These are phyloP conservation scores for Candida hispaniensis DNA, from an alignment of 805 yeast species.

Conservation along the genomic window DNA sequence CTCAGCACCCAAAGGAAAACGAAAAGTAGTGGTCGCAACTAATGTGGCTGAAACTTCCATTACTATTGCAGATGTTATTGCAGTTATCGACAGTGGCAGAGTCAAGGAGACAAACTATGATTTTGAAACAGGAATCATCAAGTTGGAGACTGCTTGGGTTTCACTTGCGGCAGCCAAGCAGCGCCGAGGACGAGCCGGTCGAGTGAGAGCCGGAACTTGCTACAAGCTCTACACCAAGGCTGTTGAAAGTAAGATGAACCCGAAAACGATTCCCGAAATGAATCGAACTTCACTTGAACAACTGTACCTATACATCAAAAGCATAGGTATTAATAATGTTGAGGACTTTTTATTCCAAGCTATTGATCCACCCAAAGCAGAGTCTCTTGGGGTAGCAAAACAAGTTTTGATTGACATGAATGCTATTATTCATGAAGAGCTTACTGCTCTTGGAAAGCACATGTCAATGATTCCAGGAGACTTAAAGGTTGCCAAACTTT, in stretches of 20 bases:
- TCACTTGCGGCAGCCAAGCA: slow-evolving; percentile 84
- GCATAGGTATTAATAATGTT: slow-evolving; percentile 77
- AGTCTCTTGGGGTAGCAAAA: slow-evolving; percentile 42
- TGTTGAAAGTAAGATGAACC: slow-evolving; percentile 45
- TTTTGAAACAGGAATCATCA: slow-evolving; percentile 53
- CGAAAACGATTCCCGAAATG: slow-evolving; percentile 82
- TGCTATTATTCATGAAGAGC: slow-evolving; percentile 42
- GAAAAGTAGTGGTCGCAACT: slow-evolving; percentile 82
- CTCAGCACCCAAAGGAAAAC: slow-evolving; percentile 38
- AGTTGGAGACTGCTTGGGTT: slow-evolving; percentile 71
- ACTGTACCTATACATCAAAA: slow-evolving; percentile 68
- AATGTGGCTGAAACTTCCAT: slow-evolving; percentile 96
- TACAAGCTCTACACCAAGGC: slow-evolving; percentile 67
- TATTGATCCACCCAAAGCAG: slow-evolving; percentile 63
- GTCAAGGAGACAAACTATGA: slow-evolving; percentile 72
- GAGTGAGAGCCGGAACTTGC: slow-evolving; percentile 75
- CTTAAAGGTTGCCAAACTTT: slow-evolving; percentile 69
- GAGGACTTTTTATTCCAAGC: slow-evolving; percentile 59
- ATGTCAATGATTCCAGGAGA: slow-evolving; percentile 77
- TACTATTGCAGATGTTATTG: slow-evolving; percentile 91
- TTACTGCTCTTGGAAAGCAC: slow-evolving; percentile 72
- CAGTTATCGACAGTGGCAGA: slow-evolving; percentile 78
- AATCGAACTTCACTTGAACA: slow-evolving; percentile 75
- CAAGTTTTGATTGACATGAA: slow-evolving; percentile 57
- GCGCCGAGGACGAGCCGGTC: slow-evolving; percentile 97